phyloP scores from a whole-genome alignment of 768 basidiomycete genomes.

The Erythrobasidium yunnanense region DNA sequence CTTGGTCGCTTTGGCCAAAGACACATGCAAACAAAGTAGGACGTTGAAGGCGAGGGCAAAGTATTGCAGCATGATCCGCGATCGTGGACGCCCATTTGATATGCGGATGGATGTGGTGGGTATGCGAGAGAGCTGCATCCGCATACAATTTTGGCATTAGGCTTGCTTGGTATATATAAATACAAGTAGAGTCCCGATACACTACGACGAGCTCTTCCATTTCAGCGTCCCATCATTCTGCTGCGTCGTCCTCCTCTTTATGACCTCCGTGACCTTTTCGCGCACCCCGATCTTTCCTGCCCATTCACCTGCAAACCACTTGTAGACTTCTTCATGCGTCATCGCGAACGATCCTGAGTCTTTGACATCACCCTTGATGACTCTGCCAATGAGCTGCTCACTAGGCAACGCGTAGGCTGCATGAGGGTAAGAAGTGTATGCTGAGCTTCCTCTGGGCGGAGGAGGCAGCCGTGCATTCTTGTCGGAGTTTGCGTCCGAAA shows the following conservation, averaged over 20 bases:
- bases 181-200: too few species aligned
- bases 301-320: slow-evolving; percentile 50
- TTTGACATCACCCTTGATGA: slow-evolving; percentile 57
- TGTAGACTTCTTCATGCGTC: slow-evolving; percentile 55
- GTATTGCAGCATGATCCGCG: too few species aligned
- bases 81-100: too few species aligned
- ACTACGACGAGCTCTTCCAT: too few species aligned
- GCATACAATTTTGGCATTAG: too few species aligned
- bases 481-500: slow-evolving; percentile 40
- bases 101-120: too few species aligned
- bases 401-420: slow-evolving; percentile 58
- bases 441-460: slow-evolving; percentile 27
- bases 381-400: slow-evolving; percentile 58
- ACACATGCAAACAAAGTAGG: too few species aligned
- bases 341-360: slow-evolving; percentile 55
- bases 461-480: slow-evolving; percentile 24
- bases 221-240: slow-evolving; percentile 32
- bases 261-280: slow-evolving; percentile 68
- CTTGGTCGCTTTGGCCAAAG: too few species aligned
- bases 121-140: too few species aligned
- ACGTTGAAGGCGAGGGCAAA: too few species aligned
- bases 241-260: slow-evolving; percentile 54
- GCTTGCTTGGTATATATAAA: too few species aligned
- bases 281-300: slow-evolving; percentile 53
- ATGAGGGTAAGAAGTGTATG: slow-evolving; percentile 36